Base-by-base conservation (phyloP, 2,329 filamentous ascomycete genomes). In the Phoma sp. region DNA sequence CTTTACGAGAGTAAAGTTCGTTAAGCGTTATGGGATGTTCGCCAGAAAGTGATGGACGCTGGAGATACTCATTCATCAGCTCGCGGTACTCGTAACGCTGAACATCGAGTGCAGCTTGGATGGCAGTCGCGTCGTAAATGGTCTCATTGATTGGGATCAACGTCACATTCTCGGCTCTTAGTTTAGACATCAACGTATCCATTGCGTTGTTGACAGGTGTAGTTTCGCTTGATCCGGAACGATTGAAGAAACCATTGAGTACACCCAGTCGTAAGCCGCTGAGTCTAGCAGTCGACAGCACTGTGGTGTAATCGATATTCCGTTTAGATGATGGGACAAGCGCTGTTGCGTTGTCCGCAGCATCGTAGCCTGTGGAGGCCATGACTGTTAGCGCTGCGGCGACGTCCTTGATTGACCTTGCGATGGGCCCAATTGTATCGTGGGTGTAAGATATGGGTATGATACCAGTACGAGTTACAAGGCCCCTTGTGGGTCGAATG, bases 1-100 rank as follows among this genome's bases (percentile, higher is more conserved):
- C 58, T 60, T 63, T 70, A 29, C 58, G 77, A 13, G 67, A 69
- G 62, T 84, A 85, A 0, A 88, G 71, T 4, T 83, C 78, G 3
- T 73, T 62, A 8, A 87, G 77, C 2, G 75, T 80, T 0, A 54
- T 55, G 0, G 83, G 81, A 32, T 77, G 79, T 2, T 66, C 43
- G 4, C 82, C 81, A 2, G 56, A 60, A 0, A 82, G 74, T 21
- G 71, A 72, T 1, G 78, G 61, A 2, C 76, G 75, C 25, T 78
- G 74, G 0, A 89, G 79, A 64, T 89, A 89, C 0, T 68, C 56
- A 54, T 87, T 77, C 60, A 88, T 78, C 21, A 74, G 66, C 63
- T 86, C 78, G 15, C 81, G 79, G 67, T 83, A 87, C 63, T 89
- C 87, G 65, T 78, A 86, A 9, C 78, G 78, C 62, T 90, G 87